phyloP scores from a whole-genome alignment of 805 yeast genomes.

The Suhomyces sp. region DNA sequence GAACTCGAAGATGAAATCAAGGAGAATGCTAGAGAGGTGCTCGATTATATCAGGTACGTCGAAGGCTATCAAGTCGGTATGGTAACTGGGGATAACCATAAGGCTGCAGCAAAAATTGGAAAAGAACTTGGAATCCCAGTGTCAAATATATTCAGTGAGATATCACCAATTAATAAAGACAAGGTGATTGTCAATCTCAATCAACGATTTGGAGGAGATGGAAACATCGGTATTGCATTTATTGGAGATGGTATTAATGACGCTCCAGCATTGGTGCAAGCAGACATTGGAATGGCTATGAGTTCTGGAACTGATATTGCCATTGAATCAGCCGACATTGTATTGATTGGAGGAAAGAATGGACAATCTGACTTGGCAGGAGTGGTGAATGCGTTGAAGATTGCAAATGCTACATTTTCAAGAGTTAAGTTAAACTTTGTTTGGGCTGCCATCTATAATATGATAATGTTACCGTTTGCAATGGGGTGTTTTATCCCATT shows the following conservation, averaged over 20 bases:
- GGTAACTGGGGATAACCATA: conserved; percentile 83
- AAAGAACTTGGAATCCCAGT: conserved; percentile 62
- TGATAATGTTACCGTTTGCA: conserved; percentile 87
- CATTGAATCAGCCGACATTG: conserved; percentile 93
- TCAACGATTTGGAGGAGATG: conserved; percentile 33
- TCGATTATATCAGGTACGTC: conserved; percentile 49
- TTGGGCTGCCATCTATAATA: conserved; percentile 84
- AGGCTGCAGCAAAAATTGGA: conserved; percentile 66
- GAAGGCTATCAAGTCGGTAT: conserved; percentile 68
- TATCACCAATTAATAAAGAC: conserved; percentile 76
- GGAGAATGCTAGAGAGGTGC: conserved; percentile 59
- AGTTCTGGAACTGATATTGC: conserved; percentile 95
- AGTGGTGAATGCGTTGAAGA: conserved; percentile 60
- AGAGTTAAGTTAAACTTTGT: conserved; percentile 79
- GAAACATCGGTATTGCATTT: conserved; percentile 61
- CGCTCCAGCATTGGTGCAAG: conserved; percentile 89
- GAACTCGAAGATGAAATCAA: conserved; percentile 69
- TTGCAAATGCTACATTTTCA: conserved; percentile 66
- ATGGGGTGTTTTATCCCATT: conserved; percentile 86
- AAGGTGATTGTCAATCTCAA: conserved; percentile 61
- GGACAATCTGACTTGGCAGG: conserved; percentile 42
- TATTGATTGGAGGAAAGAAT: conserved; percentile 51
- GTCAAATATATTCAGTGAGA: conserved; percentile 67
- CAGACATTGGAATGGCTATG: conserved; percentile 88
- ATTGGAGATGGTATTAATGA: conserved; percentile 98